Base-by-base conservation (phyloP, 805 yeast species). In the Candida nanaspora region DNA sequence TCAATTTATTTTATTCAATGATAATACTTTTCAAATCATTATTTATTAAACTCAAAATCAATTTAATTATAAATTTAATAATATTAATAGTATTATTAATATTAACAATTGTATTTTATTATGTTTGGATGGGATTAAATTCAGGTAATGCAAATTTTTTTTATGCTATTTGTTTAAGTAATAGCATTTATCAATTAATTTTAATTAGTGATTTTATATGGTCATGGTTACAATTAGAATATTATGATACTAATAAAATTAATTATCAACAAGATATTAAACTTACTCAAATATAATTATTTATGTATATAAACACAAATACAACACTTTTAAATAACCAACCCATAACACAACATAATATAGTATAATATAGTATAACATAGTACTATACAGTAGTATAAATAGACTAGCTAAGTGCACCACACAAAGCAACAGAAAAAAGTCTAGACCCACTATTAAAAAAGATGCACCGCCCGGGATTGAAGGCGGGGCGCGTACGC, bases 131-230 rank as follows among this genome's bases (percentile, higher is more conserved):
- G 49, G 83, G 82, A 43, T 69, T 86, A 43, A 96, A 96, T 13
- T 86, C 93, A 26, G 99, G 98, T 22, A 93, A 93, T 63, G 81
- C 96, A 39, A 93, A 93, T 62, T 93, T 93, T 67, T 93, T 88
- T 66, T 93, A 91, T 65, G 96, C 98, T 30, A 84, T 93, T 52
- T 86, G 93, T 3, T 70, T 93, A 43, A 85, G 82, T 3, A 82
- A 87, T 60, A 80, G 85, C 0, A 65, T 79, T 8, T 85, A 88
- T 3, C 71, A 87, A 48, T 77, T 80, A 0, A 59, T 85, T 25
- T 67, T 86, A 2, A 53, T 88, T 15, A 71, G 82, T 33, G 98
- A 93, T 52, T 74, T 86, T 48, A 63, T 82, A 11, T 88, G 98
- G 96, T 86, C 86, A 2, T 75, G 79, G 48, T 58, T 88, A 40